phyloP scores from a whole-genome alignment of 2,329 filamentous ascomycete genomes.

The Emergomyces orientalis region DNA sequence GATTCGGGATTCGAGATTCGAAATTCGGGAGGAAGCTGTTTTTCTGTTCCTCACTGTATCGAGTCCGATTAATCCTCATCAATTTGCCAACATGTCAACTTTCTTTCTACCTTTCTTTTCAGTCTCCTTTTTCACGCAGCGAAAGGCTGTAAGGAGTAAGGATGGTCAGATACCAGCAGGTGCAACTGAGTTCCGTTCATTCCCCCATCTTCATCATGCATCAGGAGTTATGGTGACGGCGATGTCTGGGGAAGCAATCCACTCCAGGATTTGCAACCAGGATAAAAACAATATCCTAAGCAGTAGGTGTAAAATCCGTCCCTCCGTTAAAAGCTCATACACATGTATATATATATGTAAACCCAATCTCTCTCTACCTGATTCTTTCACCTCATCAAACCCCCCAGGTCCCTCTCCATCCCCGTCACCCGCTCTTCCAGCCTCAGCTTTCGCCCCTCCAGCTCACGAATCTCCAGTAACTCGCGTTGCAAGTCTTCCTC shows the following conservation, averaged over 20 bases:
- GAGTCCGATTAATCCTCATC: background rate
- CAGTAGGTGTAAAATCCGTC: background rate
- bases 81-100: background rate
- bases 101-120: background rate
- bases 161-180: background rate
- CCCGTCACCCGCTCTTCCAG: conserved; percentile 57
- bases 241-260: background rate
- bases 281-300: background rate
- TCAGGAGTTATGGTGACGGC: background rate
- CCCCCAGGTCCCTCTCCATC: conserved; percentile 60
- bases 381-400: conserved; percentile 42
- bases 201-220: background rate
- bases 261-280: background rate
- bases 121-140: background rate
- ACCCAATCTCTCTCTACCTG: background rate
- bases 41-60: background rate
- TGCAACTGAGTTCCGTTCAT: background rate
- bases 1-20: background rate
- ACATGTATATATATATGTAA: background rate
- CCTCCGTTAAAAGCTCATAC: background rate
- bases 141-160: background rate
- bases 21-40: background rate
- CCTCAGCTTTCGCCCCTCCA: conserved; percentile 54
- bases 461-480: conserved; percentile 48
- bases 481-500: conserved; percentile 39